Evolutionary conservation across 1,284 basidiomycete species (phyloP), one percentile per base, ranked within the genome.

Genomic region (Mycena sp.): DNA sequence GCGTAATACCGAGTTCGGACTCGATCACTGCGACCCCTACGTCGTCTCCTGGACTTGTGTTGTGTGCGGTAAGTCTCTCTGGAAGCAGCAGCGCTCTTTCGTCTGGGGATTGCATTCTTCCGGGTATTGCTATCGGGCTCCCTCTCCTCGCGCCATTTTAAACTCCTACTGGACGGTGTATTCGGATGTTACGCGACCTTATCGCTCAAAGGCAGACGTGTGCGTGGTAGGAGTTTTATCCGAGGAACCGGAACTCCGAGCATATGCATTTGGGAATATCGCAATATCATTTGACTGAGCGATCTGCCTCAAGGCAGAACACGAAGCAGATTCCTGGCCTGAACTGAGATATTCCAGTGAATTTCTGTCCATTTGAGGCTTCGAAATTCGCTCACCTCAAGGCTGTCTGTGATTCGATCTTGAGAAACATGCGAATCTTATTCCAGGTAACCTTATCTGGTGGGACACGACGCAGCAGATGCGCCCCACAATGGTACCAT

Each of bases 231-330:
- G 29, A 55, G 38, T 43, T 45, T 55, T 59, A 38, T 55, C 56
- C 52, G 57, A 23, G 12, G 51, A 64, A 55, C 6, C 57, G 45
- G 43, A n/a, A 38, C 51, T 32, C 35, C 61, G 21, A 14, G 29
- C 44, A 51, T 55, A 54, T 51, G 59, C 30, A 43, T 26, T 48
- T 41, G 26, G 58, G 29, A 44, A 30, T 58, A 38, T 51, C 48
- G 40, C 57, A 60, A 53, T 65, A 65, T 66, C 65, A 62, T 43
- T 56, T 67, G 64, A 67, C 54, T 57, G 25, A n/a, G n/a, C n/a
- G n/a, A n/a, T n/a, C n/a, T n/a, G 56, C 78, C 78, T 80, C 77
- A 77, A 79, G 78, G 79, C 78, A 77, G 61, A 76, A 76, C 77
- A 78, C 76, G 78, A 72, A 14, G 65, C 46, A 67, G 62, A 58